Percentiles rank a stretch among this genome's conserved stretches.
phyloP scores from a whole-genome alignment of 345 rosid species.

The Arabis hirsuta region DNA sequence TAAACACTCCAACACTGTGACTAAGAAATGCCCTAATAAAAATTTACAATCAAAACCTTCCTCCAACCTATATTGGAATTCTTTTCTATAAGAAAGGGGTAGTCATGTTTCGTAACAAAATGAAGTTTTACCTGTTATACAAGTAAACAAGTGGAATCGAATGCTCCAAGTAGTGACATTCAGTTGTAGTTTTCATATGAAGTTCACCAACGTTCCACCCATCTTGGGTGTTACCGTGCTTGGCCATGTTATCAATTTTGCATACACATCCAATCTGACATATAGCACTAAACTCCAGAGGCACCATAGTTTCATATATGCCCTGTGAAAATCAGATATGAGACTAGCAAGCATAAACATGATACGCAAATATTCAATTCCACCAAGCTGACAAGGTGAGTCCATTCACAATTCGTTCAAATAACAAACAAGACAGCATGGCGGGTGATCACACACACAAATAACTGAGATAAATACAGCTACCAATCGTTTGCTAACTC shows the following conservation, averaged over 20 bases:
- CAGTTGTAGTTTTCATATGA: constrained; percentile 90
- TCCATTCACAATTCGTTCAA: constrained; percentile 26
- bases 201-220: constrained; percentile 83
- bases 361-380: not conserved
- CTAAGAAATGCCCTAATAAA: constrained; percentile 12
- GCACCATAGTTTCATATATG: constrained; percentile 82
- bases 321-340: constrained; percentile 61
- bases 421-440: constrained; percentile 28
- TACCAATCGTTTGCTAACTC: constrained; percentile 5
- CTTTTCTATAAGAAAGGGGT: constrained; percentile 7
- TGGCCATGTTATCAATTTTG: constrained; percentile 74
- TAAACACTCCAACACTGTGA: constrained; percentile 22
- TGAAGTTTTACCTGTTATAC: constrained; percentile 70
- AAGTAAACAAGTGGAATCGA: constrained; percentile 80
- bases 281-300: constrained; percentile 75
- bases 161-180: constrained; percentile 80
- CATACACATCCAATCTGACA: constrained; percentile 95
- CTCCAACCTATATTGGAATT: constrained; percentile 19
- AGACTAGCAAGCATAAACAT: constrained; percentile 27
- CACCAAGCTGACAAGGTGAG: no score
- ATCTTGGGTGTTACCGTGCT: constrained; percentile 70
- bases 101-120: constrained; percentile 18
- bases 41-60: not conserved
- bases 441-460: not conserved
- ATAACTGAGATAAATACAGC: constrained; percentile 26